Conservation (phyloP, 768 basidiomycete genomes). For the Grammothele lineata region DNA sequence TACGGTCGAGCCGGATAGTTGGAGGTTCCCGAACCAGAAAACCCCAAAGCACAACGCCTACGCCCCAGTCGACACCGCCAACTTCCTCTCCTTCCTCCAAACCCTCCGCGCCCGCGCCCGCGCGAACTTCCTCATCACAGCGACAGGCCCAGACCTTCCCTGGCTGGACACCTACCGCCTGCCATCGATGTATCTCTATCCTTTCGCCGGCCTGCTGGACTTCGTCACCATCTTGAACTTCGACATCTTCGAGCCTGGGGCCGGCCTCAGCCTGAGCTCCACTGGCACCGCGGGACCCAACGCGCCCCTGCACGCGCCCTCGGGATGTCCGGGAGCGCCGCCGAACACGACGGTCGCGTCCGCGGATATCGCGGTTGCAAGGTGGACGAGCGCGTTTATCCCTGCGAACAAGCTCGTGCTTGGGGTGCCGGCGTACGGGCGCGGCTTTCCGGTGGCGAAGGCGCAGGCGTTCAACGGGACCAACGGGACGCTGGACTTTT, state of each 20-base stretch:
- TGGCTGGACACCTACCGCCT: conserved; percentile 43
- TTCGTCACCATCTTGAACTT: conserved; percentile 67
- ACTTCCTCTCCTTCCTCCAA: conserved; percentile 74
- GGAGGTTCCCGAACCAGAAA: conserved; percentile 73
- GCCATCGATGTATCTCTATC: conserved; percentile 68
- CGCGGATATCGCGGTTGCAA: conserved; percentile 63
- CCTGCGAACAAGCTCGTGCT: conserved; percentile 69
- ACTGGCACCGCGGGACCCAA: conserved; percentile 68
- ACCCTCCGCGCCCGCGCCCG: conserved; percentile 52
- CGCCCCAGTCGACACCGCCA: conserved; percentile 54
- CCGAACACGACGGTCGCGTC: conserved; percentile 32
- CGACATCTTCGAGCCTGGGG: conserved; percentile 57
- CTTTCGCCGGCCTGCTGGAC: conserved; percentile 65
- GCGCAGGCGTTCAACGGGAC: conserved; percentile 33
- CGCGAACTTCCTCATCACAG: conserved; percentile 51
- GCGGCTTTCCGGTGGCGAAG: conserved; percentile 47
- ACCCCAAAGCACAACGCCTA: conserved; percentile 70
- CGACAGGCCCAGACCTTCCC: conserved; percentile 44
- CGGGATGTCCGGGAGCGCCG: conserved; percentile 26
- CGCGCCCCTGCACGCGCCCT: conserved; percentile 77
- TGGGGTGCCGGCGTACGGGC: conserved; percentile 81
- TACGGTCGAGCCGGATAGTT: conserved; percentile 45
- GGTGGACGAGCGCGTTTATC: conserved; percentile 78
- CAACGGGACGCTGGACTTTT: conserved; percentile 33
- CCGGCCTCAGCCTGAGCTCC: too few species aligned